Evolutionary conservation across 2,329 filamentous ascomycete genomes (phyloP), one percentile per base, ranked within the genome.

Genomic region (Aspergillus glaucus): DNA sequence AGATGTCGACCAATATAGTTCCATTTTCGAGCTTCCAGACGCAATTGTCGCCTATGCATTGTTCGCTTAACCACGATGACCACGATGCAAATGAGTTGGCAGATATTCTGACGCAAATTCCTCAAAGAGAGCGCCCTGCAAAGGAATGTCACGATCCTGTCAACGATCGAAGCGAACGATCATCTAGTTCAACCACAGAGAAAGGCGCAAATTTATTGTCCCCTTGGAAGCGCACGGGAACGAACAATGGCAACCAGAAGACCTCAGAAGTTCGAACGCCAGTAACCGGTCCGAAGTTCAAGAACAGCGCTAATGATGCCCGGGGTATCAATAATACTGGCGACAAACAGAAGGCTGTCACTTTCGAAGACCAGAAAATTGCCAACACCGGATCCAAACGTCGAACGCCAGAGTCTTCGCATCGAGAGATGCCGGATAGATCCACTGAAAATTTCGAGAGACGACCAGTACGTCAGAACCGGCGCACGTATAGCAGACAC

Each of bases 21-120:
- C 63, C 68, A 2, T 70, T 70, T 43, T 62, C 65, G 3, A 56
- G 54, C 37, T 47, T 70, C 8, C 52, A 61, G 30, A 55, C 50
- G 26, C 52, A 58, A 15, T 17, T 63, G 14, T 56, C 57, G 2
- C 50, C 53, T 4, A 39, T 42, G 5, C 49, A 50, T 39, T 51
- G 43, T 10, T 44, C 46, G 6, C 55, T 54, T 12, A 30, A 30
- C 26, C 26, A 30, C 5, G 49, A 55, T 2, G 58, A 54, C 9
- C 55, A 56, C 15, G 59, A 62, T 17, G 44, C 57, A 1, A 56
- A 50, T 32, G 62, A 67, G n/a, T 55, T 69, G 37, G 58, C 58
- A 15, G 57, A 55, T 46, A 54, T 67, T 41, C 54, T 68, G 19
- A 57, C 59, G 30, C 56, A 60, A 6, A 57, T 54, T 2, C 52